phyloP scores from a whole-genome alignment of 495 filamentous ascomycete species.

The Wilcoxina mikolae region DNA sequence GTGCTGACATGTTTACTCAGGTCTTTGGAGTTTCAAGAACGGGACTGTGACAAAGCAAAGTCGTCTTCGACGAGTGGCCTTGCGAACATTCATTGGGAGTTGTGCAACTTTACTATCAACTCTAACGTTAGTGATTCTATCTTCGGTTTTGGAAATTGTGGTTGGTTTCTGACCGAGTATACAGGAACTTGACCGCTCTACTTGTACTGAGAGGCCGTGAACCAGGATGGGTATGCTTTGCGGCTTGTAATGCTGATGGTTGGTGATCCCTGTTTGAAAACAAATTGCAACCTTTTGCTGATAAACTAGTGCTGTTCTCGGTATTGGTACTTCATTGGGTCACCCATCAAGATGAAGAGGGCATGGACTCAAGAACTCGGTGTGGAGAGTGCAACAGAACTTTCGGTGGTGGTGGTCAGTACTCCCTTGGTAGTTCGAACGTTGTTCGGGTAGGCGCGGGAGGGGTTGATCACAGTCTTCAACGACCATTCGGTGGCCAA shows the following conservation, averaged over 20 bases:
- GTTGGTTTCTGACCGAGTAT: neutral
- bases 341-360: slow-evolving; percentile 24
- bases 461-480: neutral
- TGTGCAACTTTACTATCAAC: slow-evolving; percentile 22
- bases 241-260: slow-evolving; percentile 27
- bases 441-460: neutral
- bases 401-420: slow-evolving; percentile 3
- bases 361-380: neutral
- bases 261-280: neutral
- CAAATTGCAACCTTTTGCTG: neutral
- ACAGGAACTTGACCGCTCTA: slow-evolving; percentile 23
- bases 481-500: slow-evolving; percentile 8
- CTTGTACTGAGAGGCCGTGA: slow-evolving; percentile 22
- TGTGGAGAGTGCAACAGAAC: slow-evolving; percentile 18
- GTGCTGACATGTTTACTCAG: slow-evolving; percentile 3
- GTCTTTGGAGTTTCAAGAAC: slow-evolving; percentile 24
- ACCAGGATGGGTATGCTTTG: slow-evolving; percentile 28
- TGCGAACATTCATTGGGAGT: slow-evolving; percentile 27
- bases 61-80: slow-evolving; percentile 22
- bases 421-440: slow-evolving; percentile 10
- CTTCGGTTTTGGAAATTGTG: neutral
- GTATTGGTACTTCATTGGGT: slow-evolving; percentile 29
- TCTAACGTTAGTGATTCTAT: slow-evolving; percentile 15
- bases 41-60: slow-evolving; percentile 18
- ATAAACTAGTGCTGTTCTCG: slow-evolving; percentile 23